Evolutionary conservation across 1,284 basidiomycete species (phyloP), one percentile per base, ranked within the genome.

Genomic region (Pterulicium gracile): DNA sequence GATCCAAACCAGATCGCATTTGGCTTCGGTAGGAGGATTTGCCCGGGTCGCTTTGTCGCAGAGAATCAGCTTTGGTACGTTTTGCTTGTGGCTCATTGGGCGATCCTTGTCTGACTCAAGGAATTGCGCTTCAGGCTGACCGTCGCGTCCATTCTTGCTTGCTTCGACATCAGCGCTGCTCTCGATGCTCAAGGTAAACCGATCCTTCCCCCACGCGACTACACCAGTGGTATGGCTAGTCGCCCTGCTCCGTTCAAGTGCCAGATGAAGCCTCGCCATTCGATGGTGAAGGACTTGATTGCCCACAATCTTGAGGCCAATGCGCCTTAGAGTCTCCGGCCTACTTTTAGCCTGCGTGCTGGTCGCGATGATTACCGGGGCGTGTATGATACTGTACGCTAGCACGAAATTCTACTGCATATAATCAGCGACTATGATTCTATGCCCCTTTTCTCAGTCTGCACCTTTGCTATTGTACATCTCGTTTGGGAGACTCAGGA

Each of bases 121-220:
- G n/a, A n/a, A n/a, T n/a, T n/a, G n/a, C n/a, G n/a, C n/a, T n/a
- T n/a, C n/a, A n/a, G n/a, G n/a, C n/a, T 47, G 27, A 20, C 49
- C 20, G 49, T 56, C 19, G 51, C 52, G 2, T 55, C 48, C 2
- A 51, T 50, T 3, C 49, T 57, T 4, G 52, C 55, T 13, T 50
- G 50, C 43, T 56, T 57, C 45, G 18, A 51, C 40, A 52, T 54
- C 14, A 32, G 21, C n/a, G 49, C 45, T 7, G 24, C 36, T 1
- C 18, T 48, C 10, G 54, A 47, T 5, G 19, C 24, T 10, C 43
- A 52, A 20, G 52, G 52, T 1, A 49, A 49, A 20, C 23, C 42
- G 14, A 45, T 54, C 19, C 36, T 54, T 15, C 51, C 52, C 1
- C 52, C 52, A 17, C 46, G 52, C 34, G 35, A 49, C 17, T 54